Evolutionary conservation across 1,139 yeast genomes (phyloP), one percentile per base, ranked within the genome.

Genomic region (Nadsonia commutata): DNA sequence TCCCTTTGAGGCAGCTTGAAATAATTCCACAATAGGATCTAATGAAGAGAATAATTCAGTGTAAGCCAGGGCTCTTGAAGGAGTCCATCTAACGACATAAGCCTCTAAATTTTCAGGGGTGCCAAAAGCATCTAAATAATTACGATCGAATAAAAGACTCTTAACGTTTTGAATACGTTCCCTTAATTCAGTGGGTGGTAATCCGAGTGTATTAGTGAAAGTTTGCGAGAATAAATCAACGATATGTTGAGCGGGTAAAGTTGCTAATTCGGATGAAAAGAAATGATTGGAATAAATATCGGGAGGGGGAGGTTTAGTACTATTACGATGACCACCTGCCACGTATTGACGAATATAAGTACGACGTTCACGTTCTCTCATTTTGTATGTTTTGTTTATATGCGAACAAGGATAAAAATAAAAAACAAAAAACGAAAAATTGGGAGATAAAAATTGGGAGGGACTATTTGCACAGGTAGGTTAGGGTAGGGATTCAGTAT

Each of bases 11-110:
- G 46, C 3, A 42, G 39, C 9, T 21, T 23, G 33, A 16, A 48
- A 43, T n/a, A 46, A 45, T 17, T 38, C 41, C 5, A 16, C 33
- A 27, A 27, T 27, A 9, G 33, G 33, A 7, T 27, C 33, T n/a
- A 54, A 42, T 4, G 49, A 45, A 5, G 75, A 66, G 54, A 83
- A 77, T 23, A 84, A 64, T 1, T 86, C 74, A 2, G 80, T 60
- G 56, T 84, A 85, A 1, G 85, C 77, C 44, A 83, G 65, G 0
- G 94, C 78, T 45, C 95, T 65, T 0, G 93, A 76, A 0, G 95
- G 90, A 0, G 93, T 72, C 95, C 95, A 85, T 52, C 95, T 65
- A 18, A 79, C 74, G 16, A 80, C 83, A 55, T 85, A 85, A 0
- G 94, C 94, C 52, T 72, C 71, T 41, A 94, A 65, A 52, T 80